Evolutionary conservation across 2,329 filamentous ascomycete species (phyloP), one percentile per base, ranked within the genome.

Genomic region (Xylariales sp.): DNA sequence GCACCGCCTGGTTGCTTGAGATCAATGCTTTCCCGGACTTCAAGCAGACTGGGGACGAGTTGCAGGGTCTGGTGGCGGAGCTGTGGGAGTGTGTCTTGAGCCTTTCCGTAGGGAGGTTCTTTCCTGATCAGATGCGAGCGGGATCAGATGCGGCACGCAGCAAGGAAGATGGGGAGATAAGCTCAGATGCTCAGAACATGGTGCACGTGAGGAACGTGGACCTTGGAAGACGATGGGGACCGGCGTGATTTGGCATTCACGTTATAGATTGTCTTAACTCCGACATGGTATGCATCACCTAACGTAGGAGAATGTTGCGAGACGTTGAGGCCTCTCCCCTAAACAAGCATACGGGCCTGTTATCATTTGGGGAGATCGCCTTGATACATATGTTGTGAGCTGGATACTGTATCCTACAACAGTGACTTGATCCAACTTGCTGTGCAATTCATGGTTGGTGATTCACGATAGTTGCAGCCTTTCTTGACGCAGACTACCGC

Each of bases 11-110:
- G 80, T 61, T 98, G 55, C 68, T 98, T 43, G 93, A 98, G 68
- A 78, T 95, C 22, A 98, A 98, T 68, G 88, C 91, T 1, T 98
- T 95, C 64, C 93, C 93, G 8, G 93, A 98, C 66, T 97, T 97
- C 58, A 82, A 78, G 57, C 91, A 97, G 76, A 95, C 89, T 12
- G 93, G 93, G 0, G 74, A 75, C 6, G 83, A 86, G 43, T 64
- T 95, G 49, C 79, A 74, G 57, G 76, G 68, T 0, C 63, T 97
- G 29, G 83, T 98, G 18, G 76, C 71, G 15, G 84, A 82, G 6
- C 71, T 98, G 51, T 93, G 94, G 73, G 74, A 79, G 53, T 85
- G 79, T 9, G 83, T 88, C 16, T 71, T 95, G 31, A 71, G 79
- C 42, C 66, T 75, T 49, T 86, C 72, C 2, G 76, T 95, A 2